Percentiles rank a stretch among this genome's conserved stretches.
These are phyloP conservation scores for Neurospora sp. DNA, from an alignment of 495 filamentous ascomycete genomes.

Conservation along the genomic window DNA sequence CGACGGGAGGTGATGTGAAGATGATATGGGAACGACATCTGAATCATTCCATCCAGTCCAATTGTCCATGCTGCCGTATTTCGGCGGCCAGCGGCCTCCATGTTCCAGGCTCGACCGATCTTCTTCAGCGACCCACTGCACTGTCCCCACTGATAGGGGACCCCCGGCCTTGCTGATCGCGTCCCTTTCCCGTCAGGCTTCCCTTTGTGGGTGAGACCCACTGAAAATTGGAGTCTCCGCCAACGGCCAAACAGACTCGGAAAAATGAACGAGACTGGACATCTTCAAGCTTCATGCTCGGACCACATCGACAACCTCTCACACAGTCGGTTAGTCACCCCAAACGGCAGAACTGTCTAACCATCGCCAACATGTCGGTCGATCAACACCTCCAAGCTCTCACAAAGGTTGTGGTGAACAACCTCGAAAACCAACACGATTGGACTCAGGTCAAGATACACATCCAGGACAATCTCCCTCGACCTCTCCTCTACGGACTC, in stretches of 20 bases:
- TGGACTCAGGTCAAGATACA: slow-evolving; percentile 67
- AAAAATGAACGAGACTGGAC: background rate
- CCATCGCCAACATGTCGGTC: slow-evolving; percentile 14
- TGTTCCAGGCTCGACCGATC: background rate
- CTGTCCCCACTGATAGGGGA: background rate
- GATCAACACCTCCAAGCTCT: slow-evolving; percentile 30
- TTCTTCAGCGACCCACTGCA: background rate
- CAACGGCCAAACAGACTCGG: background rate
- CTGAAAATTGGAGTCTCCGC: background rate
- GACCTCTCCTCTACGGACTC: slow-evolving; percentile 74
- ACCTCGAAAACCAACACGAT: slow-evolving; percentile 76
- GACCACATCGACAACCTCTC: background rate
- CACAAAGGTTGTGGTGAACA: slow-evolving; percentile 61
- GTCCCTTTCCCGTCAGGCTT: background rate
- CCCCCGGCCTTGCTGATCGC: background rate
- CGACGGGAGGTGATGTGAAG: background rate
- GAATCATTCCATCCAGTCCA: background rate
- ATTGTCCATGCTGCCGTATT: background rate
- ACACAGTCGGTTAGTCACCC: background rate
- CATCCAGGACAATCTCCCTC: slow-evolving; percentile 36
- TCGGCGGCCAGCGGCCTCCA: background rate
- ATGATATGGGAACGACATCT: background rate
- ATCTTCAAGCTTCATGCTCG: background rate
- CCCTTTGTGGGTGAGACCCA: background rate
- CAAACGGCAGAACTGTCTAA: background rate